Conservation (phyloP, 305 asterid species). For the Fraxinus dipetala region DNA sequence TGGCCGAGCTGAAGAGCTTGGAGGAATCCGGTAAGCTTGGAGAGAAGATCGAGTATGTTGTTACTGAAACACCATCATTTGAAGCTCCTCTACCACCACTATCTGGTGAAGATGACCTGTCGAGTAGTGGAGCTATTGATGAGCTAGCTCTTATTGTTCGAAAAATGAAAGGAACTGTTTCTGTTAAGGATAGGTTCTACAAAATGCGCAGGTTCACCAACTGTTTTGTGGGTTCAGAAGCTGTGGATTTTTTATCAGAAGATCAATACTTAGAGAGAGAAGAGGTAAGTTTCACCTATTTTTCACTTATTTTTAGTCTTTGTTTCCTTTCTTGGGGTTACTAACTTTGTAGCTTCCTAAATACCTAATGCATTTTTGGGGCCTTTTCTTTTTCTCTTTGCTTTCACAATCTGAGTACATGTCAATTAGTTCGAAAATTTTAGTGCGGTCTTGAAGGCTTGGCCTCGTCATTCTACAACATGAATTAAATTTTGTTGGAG, state of each 20-base stretch:
- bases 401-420: background rate
- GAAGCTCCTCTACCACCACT: slow-evolving; percentile 90
- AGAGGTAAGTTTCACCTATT: slow-evolving; percentile 53
- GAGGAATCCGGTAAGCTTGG: slow-evolving; percentile 73
- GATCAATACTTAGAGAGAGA: slow-evolving; percentile 89
- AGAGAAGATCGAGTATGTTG: slow-evolving; percentile 78
- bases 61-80: slow-evolving; percentile 63
- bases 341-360: background rate
- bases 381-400: background rate
- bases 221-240: slow-evolving; percentile 81
- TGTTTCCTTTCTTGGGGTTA: background rate
- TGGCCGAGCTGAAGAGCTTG: slow-evolving; percentile 56
- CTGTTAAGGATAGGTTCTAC: slow-evolving; percentile 66
- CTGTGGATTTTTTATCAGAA: slow-evolving; percentile 83
- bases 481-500: background rate
- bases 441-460: background rate
- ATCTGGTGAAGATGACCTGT: slow-evolving; percentile 89
- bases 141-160: slow-evolving; percentile 79
- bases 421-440: background rate
- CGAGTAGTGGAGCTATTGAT: slow-evolving; percentile 68
- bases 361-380: background rate
- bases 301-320: slow-evolving; percentile 14
- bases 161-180: slow-evolving; percentile 64
- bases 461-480: background rate
- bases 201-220: slow-evolving; percentile 68